phyloP scores from a whole-genome alignment of 441 rosid genomes.

The Breynia disticha region DNA sequence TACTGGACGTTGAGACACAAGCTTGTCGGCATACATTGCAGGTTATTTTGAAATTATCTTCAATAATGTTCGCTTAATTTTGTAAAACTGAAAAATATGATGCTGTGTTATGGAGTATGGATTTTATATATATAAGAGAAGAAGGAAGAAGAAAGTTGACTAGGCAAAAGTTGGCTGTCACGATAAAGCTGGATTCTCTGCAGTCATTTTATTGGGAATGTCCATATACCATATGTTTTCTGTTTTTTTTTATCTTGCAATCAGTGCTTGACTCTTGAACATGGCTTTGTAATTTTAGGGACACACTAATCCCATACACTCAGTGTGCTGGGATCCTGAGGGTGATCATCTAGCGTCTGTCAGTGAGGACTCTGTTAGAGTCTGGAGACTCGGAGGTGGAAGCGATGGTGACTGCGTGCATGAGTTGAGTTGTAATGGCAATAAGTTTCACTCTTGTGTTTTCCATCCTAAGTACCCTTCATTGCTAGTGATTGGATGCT shows the following conservation, averaged over 20 bases:
- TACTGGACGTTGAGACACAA: conserved; percentile 80
- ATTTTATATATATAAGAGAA: too few species aligned
- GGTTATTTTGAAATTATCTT: conserved; percentile 29
- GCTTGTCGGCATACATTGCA: conserved; percentile 63
- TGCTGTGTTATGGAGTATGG: background rate
- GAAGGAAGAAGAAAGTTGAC: too few species aligned
- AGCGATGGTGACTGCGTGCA: conserved; percentile 69
- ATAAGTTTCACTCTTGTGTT: conserved; percentile 73
- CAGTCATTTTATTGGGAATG: background rate
- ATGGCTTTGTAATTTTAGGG: conserved; percentile 38
- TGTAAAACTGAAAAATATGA: background rate
- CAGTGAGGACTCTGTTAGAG: conserved; percentile 84
- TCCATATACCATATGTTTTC: background rate
- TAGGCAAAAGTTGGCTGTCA: too few species aligned
- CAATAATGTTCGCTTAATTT: background rate
- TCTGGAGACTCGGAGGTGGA: conserved; percentile 76
- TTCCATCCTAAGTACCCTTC: conserved; percentile 78
- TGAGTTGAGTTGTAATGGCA: conserved; percentile 68
- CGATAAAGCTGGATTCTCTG: background rate
- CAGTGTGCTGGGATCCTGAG: conserved; percentile 83
- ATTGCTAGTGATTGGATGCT: conserved; percentile 69
- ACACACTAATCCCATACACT: conserved; percentile 58
- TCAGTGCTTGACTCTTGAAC: conserved; percentile 3
- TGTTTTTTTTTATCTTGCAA: background rate
- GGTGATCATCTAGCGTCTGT: conserved; percentile 83